phyloP scores from a whole-genome alignment of 2,329 filamentous ascomycete genomes.

The Paradendryphiella salina region DNA sequence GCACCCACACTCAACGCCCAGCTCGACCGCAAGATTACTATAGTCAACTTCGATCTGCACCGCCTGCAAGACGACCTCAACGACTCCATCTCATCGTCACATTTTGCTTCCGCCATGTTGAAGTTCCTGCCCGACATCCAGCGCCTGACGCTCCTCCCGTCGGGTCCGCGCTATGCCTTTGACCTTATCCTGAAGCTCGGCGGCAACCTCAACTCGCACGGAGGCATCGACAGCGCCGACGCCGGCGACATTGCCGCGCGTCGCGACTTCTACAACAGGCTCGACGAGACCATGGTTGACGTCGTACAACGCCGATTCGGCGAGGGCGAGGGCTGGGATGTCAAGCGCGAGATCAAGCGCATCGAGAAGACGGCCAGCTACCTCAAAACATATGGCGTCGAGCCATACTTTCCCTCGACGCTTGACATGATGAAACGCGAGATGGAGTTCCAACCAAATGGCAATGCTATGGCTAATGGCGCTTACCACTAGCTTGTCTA shows the following conservation, averaged over 20 bases:
- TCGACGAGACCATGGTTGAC: slow-evolving; percentile 58
- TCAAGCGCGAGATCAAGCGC: slow-evolving; percentile 57
- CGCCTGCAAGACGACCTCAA: slow-evolving; percentile 60
- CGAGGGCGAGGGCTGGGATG: slow-evolving; percentile 57
- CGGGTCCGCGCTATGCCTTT: slow-evolving; percentile 56
- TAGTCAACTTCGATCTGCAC: slow-evolving; percentile 61
- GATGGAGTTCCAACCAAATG: slow-evolving; percentile 39
- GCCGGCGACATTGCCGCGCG: slow-evolving; percentile 54
- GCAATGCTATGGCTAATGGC: slow-evolving; percentile 31
- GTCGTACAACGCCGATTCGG: slow-evolving; percentile 57
- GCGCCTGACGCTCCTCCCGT: slow-evolving; percentile 54
- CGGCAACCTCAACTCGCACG: slow-evolving; percentile 60
- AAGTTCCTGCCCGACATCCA: slow-evolving; percentile 59
- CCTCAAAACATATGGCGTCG: slow-evolving; percentile 56
- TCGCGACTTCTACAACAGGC: slow-evolving; percentile 54
- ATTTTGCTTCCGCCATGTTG: slow-evolving; percentile 58
- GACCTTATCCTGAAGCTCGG: slow-evolving; percentile 60
- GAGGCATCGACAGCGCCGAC: slow-evolving; percentile 55
- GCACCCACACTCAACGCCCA: slow-evolving; percentile 59
- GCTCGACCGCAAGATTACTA: slow-evolving; percentile 61
- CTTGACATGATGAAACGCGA: slow-evolving; percentile 55
- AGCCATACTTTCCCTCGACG: slow-evolving; percentile 58
- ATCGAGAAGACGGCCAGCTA: slow-evolving; percentile 60
- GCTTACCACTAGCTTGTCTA: slow-evolving; percentile 39
- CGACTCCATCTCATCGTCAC: slow-evolving; percentile 56